A percentile compares a stretch with the other conserved stretches of the same genome.
These are phyloP conservation scores for Canariomyces notabilis DNA, from an alignment of 2,329 filamentous ascomycete species.

Conservation along the genomic window DNA sequence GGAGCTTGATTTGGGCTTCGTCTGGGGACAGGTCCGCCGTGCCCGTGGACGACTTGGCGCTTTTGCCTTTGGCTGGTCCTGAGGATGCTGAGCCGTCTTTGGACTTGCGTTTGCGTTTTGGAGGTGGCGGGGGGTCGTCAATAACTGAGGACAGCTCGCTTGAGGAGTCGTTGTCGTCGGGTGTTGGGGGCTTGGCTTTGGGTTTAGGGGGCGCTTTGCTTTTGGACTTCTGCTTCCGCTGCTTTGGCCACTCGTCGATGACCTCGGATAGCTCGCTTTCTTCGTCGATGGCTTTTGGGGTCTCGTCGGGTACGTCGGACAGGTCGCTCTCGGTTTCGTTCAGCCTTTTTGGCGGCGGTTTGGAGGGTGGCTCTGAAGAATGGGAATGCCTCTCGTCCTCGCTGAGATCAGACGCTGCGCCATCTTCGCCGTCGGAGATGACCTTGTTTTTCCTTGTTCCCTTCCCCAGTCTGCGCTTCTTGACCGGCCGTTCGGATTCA, in stretches of 20 bases:
- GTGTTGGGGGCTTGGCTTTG: slow-evolving; percentile 11
- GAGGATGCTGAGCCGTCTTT: slow-evolving; percentile 36
- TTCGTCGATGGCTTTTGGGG: slow-evolving; percentile 3
- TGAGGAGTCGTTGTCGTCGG: slow-evolving; percentile 14
- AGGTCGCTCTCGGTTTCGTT: slow-evolving; percentile 29
- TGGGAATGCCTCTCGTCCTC: slow-evolving; percentile 52
- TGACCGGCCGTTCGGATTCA: slow-evolving; percentile 23
- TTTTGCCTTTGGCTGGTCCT: slow-evolving; percentile 31
- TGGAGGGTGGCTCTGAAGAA: background rate
- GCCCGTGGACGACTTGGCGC: slow-evolving; percentile 33
- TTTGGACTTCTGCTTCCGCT: slow-evolving; percentile 14
- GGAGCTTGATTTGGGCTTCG: slow-evolving; percentile 76
- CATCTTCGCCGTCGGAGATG: slow-evolving; percentile 18
- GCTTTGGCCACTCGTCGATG: slow-evolving; percentile 20
- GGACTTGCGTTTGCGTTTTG: slow-evolving; percentile 46
- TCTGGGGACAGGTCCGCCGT: slow-evolving; percentile 48
- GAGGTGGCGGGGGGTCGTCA: slow-evolving; percentile 23
- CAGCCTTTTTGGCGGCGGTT: slow-evolving; percentile 3
- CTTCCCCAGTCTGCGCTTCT: slow-evolving; percentile 29
- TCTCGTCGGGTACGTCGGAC: slow-evolving; percentile 3
- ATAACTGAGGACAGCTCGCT: slow-evolving; percentile 22
- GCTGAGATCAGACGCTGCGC: slow-evolving; percentile 18
- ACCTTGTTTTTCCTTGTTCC: slow-evolving; percentile 21
- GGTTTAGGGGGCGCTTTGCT: slow-evolving; percentile 1
- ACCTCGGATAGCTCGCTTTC: slow-evolving; percentile 22